Evolutionary conservation across 345 rosid species (phyloP), one percentile per base, ranked within the genome.

Genomic region (Lepidium aucheri): DNA sequence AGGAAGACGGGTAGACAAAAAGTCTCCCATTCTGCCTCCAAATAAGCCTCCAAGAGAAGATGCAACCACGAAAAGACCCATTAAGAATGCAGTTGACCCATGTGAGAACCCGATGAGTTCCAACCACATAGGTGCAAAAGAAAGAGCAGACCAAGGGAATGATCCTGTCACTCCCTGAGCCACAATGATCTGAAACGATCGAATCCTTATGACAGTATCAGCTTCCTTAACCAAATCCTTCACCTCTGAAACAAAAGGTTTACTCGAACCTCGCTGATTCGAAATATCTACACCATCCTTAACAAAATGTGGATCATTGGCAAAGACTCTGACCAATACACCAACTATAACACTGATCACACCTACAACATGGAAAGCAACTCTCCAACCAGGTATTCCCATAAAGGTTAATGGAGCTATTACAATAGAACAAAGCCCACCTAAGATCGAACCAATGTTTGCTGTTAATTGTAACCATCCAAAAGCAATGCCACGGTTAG

Each of bases 91-190:
- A 35, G 96, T 90, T 68, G 61, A 63, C 41, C 77, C 61, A 22
- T 87, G 97, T 40, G 97, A 90, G 77, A 90, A 87, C n/a, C 96
- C 97, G 4, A 78, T 73, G 14, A 89, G 93, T 77, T 92, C 97
- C 68, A 92, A 75, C 97, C 97, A 92, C 98, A 92, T 87, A 0
- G 94, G 78, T 14, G 94, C 83, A 74, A 87, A 89, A 53, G 97
- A 82, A 72, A 92, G 33, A 60, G 98, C 97, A 49, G 94, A 92
- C 91, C 97, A 90, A 15, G 98, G 98, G 74, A 90, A 84, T 17
- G 90, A 84, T 30, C 95, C 97, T 0, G 91, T 82, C 26, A 89
- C 79, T 30, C 97, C 91, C 77, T 86, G 97, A 59, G 98, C 91
- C 62, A 89, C 98, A 59, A 89, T 82, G 52, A 89, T 89, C 77